phyloP scores from a whole-genome alignment of 805 yeast species.

The Candida montana region DNA sequence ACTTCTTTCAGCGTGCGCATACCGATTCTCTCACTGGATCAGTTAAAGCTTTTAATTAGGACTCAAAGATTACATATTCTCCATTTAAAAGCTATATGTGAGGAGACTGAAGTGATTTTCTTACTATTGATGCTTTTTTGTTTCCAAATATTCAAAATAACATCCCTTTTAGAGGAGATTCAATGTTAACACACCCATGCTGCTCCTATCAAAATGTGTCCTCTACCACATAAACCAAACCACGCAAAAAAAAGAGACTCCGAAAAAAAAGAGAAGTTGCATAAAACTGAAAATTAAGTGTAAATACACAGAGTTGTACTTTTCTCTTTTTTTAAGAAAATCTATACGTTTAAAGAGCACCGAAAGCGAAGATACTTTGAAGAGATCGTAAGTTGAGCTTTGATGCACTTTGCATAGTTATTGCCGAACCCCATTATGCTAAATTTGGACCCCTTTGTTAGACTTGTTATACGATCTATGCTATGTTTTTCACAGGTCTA shows the following conservation, averaged over 20 bases:
- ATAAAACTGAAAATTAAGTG: neutral
- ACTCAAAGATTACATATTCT: no score
- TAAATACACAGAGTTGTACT: neutral
- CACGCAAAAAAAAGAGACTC: slow-evolving; percentile 12
- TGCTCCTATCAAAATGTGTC: neutral
- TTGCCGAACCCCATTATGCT: neutral
- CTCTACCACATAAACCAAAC: neutral
- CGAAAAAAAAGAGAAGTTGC: slow-evolving; percentile 9
- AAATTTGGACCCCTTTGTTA: neutral
- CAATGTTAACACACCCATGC: no score
- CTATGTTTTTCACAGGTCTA: neutral
- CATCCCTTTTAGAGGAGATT: no score
- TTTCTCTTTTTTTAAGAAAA: neutral
- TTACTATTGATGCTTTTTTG: no score
- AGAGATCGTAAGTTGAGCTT: slow-evolving; percentile 12
- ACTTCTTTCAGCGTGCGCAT: neutral
- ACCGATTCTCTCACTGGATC: no score
- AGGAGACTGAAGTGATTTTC: no score
- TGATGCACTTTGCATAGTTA: slow-evolving; percentile 1
- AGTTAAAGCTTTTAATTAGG: no score
- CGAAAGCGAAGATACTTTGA: slow-evolving; percentile 12
- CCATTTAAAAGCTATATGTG: no score
- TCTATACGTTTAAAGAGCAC: slow-evolving; percentile 4
- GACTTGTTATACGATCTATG: neutral
- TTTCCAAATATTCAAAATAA: no score